Base-by-base conservation (phyloP, 2,329 filamentous ascomycete genomes). In the Metarhizium robertsii region DNA sequence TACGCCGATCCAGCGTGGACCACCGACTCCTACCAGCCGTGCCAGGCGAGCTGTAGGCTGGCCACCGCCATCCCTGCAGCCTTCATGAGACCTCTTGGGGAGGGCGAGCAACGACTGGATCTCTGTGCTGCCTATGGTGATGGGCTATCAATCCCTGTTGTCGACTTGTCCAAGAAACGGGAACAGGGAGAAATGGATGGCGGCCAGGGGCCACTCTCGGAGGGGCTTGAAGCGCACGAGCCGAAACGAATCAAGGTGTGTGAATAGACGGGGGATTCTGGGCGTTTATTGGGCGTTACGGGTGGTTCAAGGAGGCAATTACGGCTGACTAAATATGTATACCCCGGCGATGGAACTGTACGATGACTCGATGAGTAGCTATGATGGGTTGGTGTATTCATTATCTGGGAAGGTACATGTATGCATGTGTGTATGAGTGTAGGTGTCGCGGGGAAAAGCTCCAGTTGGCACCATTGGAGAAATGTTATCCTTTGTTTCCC, bases 1-100 rank as follows among this genome's bases (percentile, higher is more conserved):
- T 73, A 73, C 52, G 70, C 70, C 20, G 70, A 72, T 40, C 57
- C 60, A 11, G 61, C 59, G n/a, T 73, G 70, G 70, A 68, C 61
- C 8, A 66, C 66, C 6, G 65, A 66, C 34, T 65, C 62, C 3
- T 73, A 73, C 53, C 66, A 70, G 54, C 65, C 70, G 11, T 73
- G 70, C 36, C 60, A 69, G 30, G 54, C 47, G 20, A 65, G 61
- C 25, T 73, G 70, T 50, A 61, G 65, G 42, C 64, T 72, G 18
- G 62, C 58, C 16, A 72, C 69, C 29, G 69, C 69, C 4, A 73
- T 73, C 43, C 69, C 70, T 2, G 66, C 66, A 0, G 66, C 68
- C 4, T 61, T 67, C 20, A 65, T 73, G 66, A 60, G 64, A 16
- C 62, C 66, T 1, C 50, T 72, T 16, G 40, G 52, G 5, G 64